These are phyloP conservation scores for Actinidia chinensis DNA, from an alignment of 179 eudicot species.

Conservation along the genomic window DNA sequence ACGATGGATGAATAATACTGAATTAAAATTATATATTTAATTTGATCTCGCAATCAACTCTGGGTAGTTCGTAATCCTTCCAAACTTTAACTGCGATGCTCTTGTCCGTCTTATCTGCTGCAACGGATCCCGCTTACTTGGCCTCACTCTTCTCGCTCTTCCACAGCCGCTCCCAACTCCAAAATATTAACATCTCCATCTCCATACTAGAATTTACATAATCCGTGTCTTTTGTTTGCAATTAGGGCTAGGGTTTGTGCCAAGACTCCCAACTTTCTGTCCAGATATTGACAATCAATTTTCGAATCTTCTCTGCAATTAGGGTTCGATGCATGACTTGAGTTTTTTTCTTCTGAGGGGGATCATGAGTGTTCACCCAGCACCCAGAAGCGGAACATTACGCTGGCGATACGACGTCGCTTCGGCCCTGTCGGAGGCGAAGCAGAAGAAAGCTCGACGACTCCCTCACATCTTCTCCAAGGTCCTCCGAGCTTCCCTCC, in stretches of 20 bases:
- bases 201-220: background rate
- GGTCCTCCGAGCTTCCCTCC: constrained; percentile 80
- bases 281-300: background rate
- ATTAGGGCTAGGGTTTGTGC: constrained; percentile 4
- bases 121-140: background rate
- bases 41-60: too few relatives aligned
- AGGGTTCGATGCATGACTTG: background rate
- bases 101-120: background rate
- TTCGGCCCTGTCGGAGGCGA: constrained; percentile 22
- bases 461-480: constrained; percentile 89
- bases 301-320: background rate
- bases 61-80: too few relatives aligned
- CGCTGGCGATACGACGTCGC: constrained; percentile 51
- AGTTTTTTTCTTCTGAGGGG: background rate
- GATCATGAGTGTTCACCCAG: constrained; percentile 79
- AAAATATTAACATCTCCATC: background rate
- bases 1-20: too few relatives aligned
- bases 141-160: background rate
- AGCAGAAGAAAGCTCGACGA: constrained; percentile 70
- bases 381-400: constrained; percentile 54
- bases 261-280: background rate
- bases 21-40: too few relatives aligned
- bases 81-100: too few relatives aligned
- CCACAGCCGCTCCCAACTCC: background rate
- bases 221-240: background rate